Evolutionary conservation across 768 basidiomycete genomes (phyloP), one percentile per base, ranked within the genome.

Genomic region (Leccinum sublutescens): DNA sequence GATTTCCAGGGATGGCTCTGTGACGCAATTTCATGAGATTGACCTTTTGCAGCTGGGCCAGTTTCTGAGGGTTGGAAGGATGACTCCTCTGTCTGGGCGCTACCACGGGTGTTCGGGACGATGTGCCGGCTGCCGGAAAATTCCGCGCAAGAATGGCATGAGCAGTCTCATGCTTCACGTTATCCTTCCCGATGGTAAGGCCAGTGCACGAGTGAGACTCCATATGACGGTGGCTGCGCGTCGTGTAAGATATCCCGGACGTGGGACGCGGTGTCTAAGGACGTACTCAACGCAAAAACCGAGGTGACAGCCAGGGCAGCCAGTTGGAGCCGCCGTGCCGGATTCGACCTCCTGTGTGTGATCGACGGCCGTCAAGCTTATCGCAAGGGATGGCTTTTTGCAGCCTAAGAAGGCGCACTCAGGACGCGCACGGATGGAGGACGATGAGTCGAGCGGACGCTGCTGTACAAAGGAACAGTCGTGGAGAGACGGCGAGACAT

Each of bases 21-120:
- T 88, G 89, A 55, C 86, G 84, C 80, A 93, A 81, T 67, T 85
- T 89, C 81, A 93, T 89, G 5, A 86, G 67, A 65, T 86, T 82
- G 17, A 91, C 68, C 64, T 83, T 84, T 57, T 79, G 79, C 59
- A 79, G 71, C 61, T 84, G 82, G 1, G 80, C 82, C 21, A 81
- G 68, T 63, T 85, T 85, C 55, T 75, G 77, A 8, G 85, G 80
- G 64, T 85, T 81, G 12, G 76, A 77, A 6, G 82, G 78, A 40
- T 70, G 64, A 61, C 77, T 78, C 36, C 58, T 62, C 27, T 56
- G 60, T 53, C 65, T 69, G n/a, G 64, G 72, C 10, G 61, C 59
- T 12, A 64, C 71, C n/a, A 64, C 50, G 17, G 75, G 69, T 34
- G 75, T 53, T 19, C 68, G 63, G 34, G 66, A 51, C 4, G 67